Evolutionary conservation across 306 rosid genomes (phyloP).

Genomic region (Glycine latifolia): DNA sequence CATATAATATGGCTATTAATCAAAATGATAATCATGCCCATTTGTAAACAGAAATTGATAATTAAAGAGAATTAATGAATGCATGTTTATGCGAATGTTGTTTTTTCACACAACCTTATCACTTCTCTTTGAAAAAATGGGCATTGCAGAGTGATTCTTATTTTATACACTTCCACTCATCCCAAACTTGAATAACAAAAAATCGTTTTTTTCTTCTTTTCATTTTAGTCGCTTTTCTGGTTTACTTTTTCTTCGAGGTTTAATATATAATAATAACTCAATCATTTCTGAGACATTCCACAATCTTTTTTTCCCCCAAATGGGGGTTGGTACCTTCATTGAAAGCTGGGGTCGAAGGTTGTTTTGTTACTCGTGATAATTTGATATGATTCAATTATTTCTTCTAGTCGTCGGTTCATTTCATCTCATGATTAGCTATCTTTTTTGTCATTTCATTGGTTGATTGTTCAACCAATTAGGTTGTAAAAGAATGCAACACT

Average conservation of each 20-base stretch:
- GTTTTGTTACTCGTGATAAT: no score
- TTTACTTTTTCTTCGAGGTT: background rate
- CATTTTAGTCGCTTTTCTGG: background rate
- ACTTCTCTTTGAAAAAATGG: background rate
- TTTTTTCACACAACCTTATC: conserved; percentile 1
- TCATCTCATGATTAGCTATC: background rate
- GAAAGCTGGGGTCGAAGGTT: no score
- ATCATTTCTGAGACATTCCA: background rate
- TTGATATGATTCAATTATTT: background rate
- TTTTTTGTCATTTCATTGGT: conserved; percentile 1
- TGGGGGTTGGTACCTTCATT: no score
- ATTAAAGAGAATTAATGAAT: background rate
- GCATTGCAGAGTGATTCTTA: background rate
- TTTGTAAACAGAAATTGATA: background rate
- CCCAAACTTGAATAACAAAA: background rate
- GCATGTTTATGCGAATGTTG: background rate
- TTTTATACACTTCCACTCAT: background rate
- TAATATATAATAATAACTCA: background rate
- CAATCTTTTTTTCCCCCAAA: background rate
- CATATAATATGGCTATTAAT: background rate
- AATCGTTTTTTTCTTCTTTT: background rate
- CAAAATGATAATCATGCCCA: background rate
- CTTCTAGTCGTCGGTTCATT: background rate
- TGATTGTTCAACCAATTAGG: conserved; percentile 13
- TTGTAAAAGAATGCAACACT: background rate